Evolutionary conservation across 176 grass and related monocot species (phyloP), one percentile per base, ranked within the genome.

Genomic region (Eremochloa ophiuroides): DNA sequence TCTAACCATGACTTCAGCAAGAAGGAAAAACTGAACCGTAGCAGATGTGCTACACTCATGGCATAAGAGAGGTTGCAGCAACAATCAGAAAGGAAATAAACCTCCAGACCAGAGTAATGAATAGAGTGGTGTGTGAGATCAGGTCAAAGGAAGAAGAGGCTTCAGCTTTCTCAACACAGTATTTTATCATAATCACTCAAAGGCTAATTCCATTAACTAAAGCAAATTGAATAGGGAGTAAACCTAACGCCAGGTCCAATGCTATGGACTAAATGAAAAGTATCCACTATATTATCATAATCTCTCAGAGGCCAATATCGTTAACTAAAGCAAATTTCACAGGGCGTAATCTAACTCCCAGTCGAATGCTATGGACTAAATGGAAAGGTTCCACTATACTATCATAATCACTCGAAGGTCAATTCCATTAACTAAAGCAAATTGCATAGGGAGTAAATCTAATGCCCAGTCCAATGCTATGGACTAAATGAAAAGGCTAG

Each of bases 391-490:
- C 44, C 16, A 26, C 25, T 64, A 42, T 15, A 23, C 0, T 14
- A 83, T 28, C 14, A 71, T 37, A 73, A 41, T 73, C 26, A 78
- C 20, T 15, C n/a, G 29, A 59, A 88, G 56, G 8, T 44, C 37
- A 53, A 66, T 75, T 4, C 15, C 8, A 12, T 26, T 59, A 59
- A 37, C 50, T 56, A 10, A 20, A 74, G 11, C 8, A n/a, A 47
- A 56, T 16, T 15, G 42, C 27, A 10, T 1, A 34, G 4, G n/a
- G 26, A 35, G 15, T 30, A 62, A 8, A 31, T 64, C 47, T 44
- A 66, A 66, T 17, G 5, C 2, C 27, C 35, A 72, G 26, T 70
- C 10, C 14, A 27, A 59, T 74, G 41, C 28, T 60, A 87, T 17
- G 39, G 13, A 69, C 39, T 38, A 48, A 77, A 81, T 63, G 53